A percentile compares a stretch with the other conserved stretches of the same genome.
Conservation (phyloP, 306 rosid species). For the Acmispon strigosus region DNA sequence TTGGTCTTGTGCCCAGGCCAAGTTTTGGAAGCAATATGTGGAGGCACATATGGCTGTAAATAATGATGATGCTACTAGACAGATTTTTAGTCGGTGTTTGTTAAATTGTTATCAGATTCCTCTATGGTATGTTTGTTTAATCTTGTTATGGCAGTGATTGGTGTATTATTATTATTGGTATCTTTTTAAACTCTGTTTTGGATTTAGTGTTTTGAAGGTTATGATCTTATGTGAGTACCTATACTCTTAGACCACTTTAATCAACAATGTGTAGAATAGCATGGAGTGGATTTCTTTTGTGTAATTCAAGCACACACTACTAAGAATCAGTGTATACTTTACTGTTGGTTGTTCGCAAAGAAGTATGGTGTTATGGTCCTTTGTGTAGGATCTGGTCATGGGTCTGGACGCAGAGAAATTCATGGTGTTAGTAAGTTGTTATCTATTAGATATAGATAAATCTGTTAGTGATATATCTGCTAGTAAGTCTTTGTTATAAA, state of each 20-base stretch:
- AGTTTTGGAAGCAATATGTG: slow-evolving; percentile 96
- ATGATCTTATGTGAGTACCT: neutral
- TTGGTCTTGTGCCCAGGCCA: slow-evolving; percentile 52
- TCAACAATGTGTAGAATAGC: neutral
- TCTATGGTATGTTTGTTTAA: slow-evolving; percentile 58
- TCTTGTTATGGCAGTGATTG: slow-evolving; percentile 14
- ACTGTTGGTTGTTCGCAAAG: neutral
- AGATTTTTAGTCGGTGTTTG: slow-evolving; percentile 90
- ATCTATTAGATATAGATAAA: too few species aligned
- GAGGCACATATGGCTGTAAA: slow-evolving; percentile 88
- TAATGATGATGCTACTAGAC: slow-evolving; percentile 84
- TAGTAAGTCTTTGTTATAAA: too few species aligned
- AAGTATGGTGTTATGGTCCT: too few species aligned
- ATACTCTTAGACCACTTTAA: neutral
- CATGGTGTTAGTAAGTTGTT: too few species aligned
- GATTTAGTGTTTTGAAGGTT: neutral
- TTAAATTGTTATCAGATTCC: slow-evolving; percentile 87
- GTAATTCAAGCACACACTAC: neutral
- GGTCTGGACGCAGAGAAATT: too few species aligned
- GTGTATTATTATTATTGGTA: neutral
- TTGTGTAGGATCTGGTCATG: too few species aligned
- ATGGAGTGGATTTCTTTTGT: too few species aligned
- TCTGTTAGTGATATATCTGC: too few species aligned
- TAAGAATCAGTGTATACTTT: neutral
- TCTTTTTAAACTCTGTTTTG: neutral